Evolutionary conservation across 208 protist genomes (phyloP).

Genomic region (Acanthamoeba rhysodes): DNA sequence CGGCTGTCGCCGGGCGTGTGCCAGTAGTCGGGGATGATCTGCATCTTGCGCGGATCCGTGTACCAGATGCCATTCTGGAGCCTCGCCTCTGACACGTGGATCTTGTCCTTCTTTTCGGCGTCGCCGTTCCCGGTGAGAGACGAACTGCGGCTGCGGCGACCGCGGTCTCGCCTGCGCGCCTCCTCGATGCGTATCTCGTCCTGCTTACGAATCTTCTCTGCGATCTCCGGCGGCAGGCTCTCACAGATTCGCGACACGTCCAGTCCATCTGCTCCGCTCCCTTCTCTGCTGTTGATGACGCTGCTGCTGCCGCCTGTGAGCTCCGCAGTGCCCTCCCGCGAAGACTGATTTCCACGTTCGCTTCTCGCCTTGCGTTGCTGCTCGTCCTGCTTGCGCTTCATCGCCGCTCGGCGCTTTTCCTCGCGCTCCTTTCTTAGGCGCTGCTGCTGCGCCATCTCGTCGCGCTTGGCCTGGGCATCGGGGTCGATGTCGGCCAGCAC

Average conservation of each 20-base stretch:
- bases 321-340: not conserved
- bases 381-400: not conserved
- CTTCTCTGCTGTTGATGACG: not conserved
- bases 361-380: not conserved
- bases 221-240: not conserved
- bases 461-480: conserved; percentile 2
- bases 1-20: conserved; percentile 26
- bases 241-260: not conserved
- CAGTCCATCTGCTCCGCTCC: not conserved
- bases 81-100: not conserved
- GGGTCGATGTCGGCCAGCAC: conserved; percentile 10
- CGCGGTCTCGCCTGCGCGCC: not conserved
- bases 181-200: conserved; percentile 40
- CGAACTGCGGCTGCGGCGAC: conserved; percentile 8
- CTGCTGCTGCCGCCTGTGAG: not conserved
- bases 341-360: not conserved
- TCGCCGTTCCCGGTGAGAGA: conserved; percentile 4
- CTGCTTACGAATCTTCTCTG: conserved; percentile 6
- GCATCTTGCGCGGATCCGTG: conserved; percentile 11
- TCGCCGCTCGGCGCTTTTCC: not conserved
- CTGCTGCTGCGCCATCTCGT: not conserved
- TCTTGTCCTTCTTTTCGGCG: conserved; percentile 30
- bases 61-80: conserved; percentile 4
- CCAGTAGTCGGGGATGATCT: conserved; percentile 28
- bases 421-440: not conserved